Conservation (phyloP, 2,329 filamentous ascomycete genomes). For the Stemphylium beticola region DNA sequence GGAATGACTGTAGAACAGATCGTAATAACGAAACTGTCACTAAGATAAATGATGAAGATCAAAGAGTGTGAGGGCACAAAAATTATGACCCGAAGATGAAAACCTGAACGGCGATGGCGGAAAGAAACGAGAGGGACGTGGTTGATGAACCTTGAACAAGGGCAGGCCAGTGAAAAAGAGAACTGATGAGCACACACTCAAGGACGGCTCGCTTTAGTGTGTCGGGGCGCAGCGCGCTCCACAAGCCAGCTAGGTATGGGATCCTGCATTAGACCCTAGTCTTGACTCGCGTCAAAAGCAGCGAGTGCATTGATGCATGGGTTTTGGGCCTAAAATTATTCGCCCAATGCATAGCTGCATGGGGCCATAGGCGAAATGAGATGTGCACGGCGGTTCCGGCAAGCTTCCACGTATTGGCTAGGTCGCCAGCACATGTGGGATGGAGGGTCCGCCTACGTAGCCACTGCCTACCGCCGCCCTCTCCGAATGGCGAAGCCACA, state of each 20-base stretch:
- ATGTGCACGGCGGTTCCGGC: constrained; percentile 38
- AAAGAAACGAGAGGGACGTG: constrained; percentile 49
- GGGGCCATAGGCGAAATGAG: constrained; percentile 44
- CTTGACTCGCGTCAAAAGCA: constrained; percentile 42
- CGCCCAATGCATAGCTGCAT: constrained; percentile 43
- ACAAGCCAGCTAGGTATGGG: constrained; percentile 42
- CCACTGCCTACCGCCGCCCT: constrained; percentile 22
- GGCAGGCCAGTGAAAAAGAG: constrained; percentile 49
- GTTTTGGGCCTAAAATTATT: constrained; percentile 42
- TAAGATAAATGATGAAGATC: constrained; percentile 34
- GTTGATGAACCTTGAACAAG: constrained; percentile 52
- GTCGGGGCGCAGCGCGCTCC: constrained; percentile 48
- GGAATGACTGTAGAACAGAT: constrained; percentile 52
- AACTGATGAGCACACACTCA: constrained; percentile 52
- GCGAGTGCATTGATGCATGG: constrained; percentile 44
- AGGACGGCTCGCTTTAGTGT: constrained; percentile 48
- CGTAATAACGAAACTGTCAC: constrained; percentile 49
- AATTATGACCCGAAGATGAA: constrained; percentile 44
- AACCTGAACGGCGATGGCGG: constrained; percentile 42
- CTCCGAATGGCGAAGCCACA: constrained; percentile 25
- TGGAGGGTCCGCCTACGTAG: constrained; percentile 20
- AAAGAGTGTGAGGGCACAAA: constrained; percentile 22
- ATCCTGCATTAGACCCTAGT: constrained; percentile 16
- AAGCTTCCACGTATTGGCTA: constrained; percentile 27
- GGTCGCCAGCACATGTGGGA: constrained; percentile 26